Percentiles rank a stretch among this genome's conserved stretches.
phyloP scores from a whole-genome alignment of 2,329 filamentous ascomycete species.

The Thermoascus crustaceus region DNA sequence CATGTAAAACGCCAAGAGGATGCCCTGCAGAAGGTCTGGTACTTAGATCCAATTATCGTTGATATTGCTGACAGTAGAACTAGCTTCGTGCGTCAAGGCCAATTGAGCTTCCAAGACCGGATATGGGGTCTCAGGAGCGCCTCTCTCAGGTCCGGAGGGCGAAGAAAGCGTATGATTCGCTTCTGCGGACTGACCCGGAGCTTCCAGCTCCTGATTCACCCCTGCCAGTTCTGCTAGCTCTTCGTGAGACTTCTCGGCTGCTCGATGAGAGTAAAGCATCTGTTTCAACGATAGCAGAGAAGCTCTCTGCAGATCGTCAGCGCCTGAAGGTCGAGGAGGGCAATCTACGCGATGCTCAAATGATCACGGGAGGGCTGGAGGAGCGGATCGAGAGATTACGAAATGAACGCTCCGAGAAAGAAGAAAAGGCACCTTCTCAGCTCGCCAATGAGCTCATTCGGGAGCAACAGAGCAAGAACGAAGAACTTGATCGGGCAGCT shows the following conservation, averaged over 20 bases:
- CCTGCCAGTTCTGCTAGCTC: constrained; percentile 62
- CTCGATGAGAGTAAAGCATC: constrained; percentile 57
- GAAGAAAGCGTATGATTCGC: constrained; percentile 56
- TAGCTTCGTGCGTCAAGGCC: constrained; percentile 27
- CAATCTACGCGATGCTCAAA: constrained; percentile 40
- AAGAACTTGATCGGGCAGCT: constrained; percentile 54
- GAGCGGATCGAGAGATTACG: constrained; percentile 53
- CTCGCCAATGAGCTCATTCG: constrained; percentile 55
- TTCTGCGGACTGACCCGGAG: constrained; percentile 55
- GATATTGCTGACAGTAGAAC: constrained; percentile 10
- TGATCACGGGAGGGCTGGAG: constrained; percentile 42
- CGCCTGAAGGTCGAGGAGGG: constrained; percentile 39
- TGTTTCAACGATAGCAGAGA: constrained; percentile 38
- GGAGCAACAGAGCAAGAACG: constrained; percentile 52
- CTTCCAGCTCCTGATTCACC: constrained; percentile 60
- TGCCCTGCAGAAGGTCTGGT: constrained; percentile 39
- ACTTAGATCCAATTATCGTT: not conserved
- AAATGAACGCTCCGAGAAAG: constrained; percentile 48
- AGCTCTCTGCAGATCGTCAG: constrained; percentile 30
- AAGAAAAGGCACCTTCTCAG: constrained; percentile 53
- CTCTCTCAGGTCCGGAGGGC: constrained; percentile 45
- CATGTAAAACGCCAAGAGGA: constrained; percentile 41
- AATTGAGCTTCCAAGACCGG: constrained; percentile 22
- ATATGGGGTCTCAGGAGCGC: constrained; percentile 23
- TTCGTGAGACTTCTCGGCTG: constrained; percentile 58